phyloP scores from a whole-genome alignment of 2,329 filamentous ascomycete species.

The Botrytis paeoniae region DNA sequence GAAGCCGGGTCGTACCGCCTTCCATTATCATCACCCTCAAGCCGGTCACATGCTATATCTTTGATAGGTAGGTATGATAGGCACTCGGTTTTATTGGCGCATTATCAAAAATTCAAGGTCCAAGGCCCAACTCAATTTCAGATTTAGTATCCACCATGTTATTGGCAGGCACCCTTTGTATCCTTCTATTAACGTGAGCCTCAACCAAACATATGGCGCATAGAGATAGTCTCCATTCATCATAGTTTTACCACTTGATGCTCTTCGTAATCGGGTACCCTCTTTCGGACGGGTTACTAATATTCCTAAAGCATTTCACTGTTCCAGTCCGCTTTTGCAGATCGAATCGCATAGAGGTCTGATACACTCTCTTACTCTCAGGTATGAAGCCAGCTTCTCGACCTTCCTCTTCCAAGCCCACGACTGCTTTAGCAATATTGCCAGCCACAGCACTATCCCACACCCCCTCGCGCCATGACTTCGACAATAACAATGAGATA shows the following conservation, averaged over 20 bases:
- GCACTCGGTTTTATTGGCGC: background rate
- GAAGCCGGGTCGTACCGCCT: background rate
- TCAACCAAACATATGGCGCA: background rate
- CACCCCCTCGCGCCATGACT: background rate
- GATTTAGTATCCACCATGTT: background rate
- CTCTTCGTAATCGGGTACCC: background rate
- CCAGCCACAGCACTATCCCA: background rate
- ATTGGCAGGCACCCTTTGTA: too few species aligned
- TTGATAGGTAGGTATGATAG: too few species aligned
- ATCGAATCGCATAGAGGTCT: background rate
- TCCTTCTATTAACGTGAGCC: background rate
- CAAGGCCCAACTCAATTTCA: background rate
- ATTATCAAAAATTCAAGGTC: too few species aligned
- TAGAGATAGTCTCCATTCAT: too few species aligned
- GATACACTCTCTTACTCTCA: background rate
- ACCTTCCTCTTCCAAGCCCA: constrained; percentile 11
- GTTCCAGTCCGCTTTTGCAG: background rate
- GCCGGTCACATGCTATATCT: background rate
- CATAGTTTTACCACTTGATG: background rate
- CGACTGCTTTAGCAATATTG: background rate
- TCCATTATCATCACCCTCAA: background rate
- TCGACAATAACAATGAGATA: background rate
- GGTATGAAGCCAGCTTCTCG: background rate
- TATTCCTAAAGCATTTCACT: constrained; percentile 2
- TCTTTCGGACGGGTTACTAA: background rate